Conservation (phyloP, 2,329 filamentous ascomycete genomes). For the Colletotrichum zoysiae region DNA sequence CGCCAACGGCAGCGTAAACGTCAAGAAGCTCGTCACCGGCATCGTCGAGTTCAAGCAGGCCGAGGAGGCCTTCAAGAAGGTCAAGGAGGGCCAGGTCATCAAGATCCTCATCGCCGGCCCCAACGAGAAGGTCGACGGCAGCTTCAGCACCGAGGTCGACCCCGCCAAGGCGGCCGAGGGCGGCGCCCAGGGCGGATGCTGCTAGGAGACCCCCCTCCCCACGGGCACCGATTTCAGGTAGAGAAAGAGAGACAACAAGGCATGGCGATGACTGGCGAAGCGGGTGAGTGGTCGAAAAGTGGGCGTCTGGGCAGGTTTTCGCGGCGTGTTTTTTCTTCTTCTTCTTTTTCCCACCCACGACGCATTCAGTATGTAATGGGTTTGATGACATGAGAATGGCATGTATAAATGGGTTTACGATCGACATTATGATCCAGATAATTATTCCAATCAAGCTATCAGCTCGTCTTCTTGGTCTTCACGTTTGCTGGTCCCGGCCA, state of each 20-base stretch:
- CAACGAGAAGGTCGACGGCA: slow-evolving; percentile 65
- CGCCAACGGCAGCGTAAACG: slow-evolving; percentile 77
- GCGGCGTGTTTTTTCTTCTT: slow-evolving; percentile 9
- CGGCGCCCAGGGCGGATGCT: slow-evolving; percentile 38
- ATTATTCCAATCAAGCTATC: background rate
- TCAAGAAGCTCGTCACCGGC: slow-evolving; percentile 84
- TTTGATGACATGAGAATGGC: slow-evolving; percentile 6
- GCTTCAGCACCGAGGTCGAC: slow-evolving; percentile 38
- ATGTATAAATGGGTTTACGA: slow-evolving; percentile 24
- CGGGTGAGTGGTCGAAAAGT: slow-evolving; percentile 27
- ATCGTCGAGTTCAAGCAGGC: slow-evolving; percentile 85
- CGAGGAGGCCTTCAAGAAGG: slow-evolving; percentile 87
- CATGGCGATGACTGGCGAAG: slow-evolving; percentile 12
- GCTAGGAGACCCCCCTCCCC: slow-evolving; percentile 14
- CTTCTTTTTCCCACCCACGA: background rate
- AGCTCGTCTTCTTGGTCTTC: background rate
- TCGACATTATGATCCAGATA: slow-evolving; percentile 16
- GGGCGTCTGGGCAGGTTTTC: slow-evolving; percentile 34
- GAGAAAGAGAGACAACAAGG: background rate
- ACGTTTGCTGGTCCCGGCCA: background rate
- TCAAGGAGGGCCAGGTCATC: slow-evolving; percentile 84
- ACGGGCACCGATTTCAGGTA: background rate
- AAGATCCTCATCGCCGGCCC: slow-evolving; percentile 77
- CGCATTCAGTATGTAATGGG: slow-evolving; percentile 31
- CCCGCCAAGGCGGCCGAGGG: slow-evolving; percentile 36